phyloP scores from a whole-genome alignment of 257 asterid species.

The Paraleonurus japonicus region DNA sequence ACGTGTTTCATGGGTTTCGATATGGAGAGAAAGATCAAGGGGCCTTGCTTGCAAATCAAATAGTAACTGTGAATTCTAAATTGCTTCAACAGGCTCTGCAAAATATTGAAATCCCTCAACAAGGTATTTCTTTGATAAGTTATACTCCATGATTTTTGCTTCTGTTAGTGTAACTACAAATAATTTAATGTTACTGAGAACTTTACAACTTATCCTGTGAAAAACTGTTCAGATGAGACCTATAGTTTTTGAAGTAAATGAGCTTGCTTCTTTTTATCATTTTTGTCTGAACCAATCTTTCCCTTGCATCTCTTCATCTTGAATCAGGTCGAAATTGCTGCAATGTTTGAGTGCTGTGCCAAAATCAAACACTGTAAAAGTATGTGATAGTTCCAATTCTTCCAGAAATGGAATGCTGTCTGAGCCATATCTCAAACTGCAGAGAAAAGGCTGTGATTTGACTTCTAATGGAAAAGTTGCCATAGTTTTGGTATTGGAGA shows the following conservation, averaged over 20 bases:
- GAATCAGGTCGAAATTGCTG: slow-evolving; percentile 40
- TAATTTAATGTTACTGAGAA: slow-evolving; percentile 8
- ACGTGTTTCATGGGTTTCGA: slow-evolving; percentile 78
- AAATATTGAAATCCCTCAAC: slow-evolving; percentile 33
- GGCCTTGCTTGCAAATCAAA: slow-evolving; percentile 74
- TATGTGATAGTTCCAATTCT: slow-evolving; percentile 36
- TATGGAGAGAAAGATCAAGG: slow-evolving; percentile 73
- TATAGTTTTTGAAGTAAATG: background rate
- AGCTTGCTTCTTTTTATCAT: background rate
- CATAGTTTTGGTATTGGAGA: slow-evolving; percentile 44
- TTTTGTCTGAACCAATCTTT: slow-evolving; percentile 7
- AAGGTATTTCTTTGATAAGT: slow-evolving; percentile 45
- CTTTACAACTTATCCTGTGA: slow-evolving; percentile 2
- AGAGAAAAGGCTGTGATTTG: slow-evolving; percentile 52
- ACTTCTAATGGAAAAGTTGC: slow-evolving; percentile 71
- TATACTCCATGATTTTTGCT: background rate
- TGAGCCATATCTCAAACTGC: slow-evolving; percentile 39
- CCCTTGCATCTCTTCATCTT: slow-evolving; percentile 3
- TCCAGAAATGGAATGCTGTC: slow-evolving; percentile 38
- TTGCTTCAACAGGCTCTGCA: slow-evolving; percentile 71
- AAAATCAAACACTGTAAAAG: slow-evolving; percentile 40
- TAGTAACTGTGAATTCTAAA: slow-evolving; percentile 66
- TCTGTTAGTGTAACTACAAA: background rate
- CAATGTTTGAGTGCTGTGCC: slow-evolving; percentile 45
- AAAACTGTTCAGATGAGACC: slow-evolving; percentile 1